Evolutionary conservation across 257 asterid genomes (phyloP), one percentile per base, ranked within the genome.

Genomic region (Vinca minor): DNA sequence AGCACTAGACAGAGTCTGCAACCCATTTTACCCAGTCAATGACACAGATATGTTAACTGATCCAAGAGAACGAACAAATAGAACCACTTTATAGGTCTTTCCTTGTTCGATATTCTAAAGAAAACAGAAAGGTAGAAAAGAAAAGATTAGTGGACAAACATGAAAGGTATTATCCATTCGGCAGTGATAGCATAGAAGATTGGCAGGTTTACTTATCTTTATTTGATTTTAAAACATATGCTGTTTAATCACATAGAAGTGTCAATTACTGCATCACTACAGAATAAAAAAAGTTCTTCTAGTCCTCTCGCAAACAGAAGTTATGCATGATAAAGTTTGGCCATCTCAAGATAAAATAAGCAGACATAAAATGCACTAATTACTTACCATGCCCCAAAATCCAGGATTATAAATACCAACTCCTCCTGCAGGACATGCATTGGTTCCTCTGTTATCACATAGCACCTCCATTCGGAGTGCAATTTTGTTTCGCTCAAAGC

Each of bases 351-450:
- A n/a, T n/a, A n/a, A n/a, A n/a, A n/a, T n/a, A n/a, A n/a, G n/a
- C n/a, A n/a, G n/a, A n/a, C n/a, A n/a, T n/a, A n/a, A n/a, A n/a
- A n/a, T n/a, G n/a, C n/a, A n/a, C n/a, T n/a, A n/a, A n/a, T n/a
- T n/a, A 50, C 68, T 69, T 81, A 93, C 98, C 97, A 93, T 93
- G 83, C 98, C 98, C 98, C 98, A 89, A 71, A 74, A 93, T 54
- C 97, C 99, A 39, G 99, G 97, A 75, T 93, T 93, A 63, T 81
- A 93, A 42, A 93, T 78, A 53, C 99, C 97, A 71, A 93, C 97
- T 70, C 97, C 99, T 61, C 88, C 95, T 66, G 76, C 57, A 10
- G 97, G 95, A 68, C 97, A 93, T 17, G 67, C 65, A 63, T 75
- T 79, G 72, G 83, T 46, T 63, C 86, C 90, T 55, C 63, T 76